Percentiles rank a stretch among this genome's conserved stretches.
Evolutionary conservation across 225 moss, liverwort and hornwort genomes (phyloP).

Genomic region (Bryoerythrophyllum caledonicum): DNA sequence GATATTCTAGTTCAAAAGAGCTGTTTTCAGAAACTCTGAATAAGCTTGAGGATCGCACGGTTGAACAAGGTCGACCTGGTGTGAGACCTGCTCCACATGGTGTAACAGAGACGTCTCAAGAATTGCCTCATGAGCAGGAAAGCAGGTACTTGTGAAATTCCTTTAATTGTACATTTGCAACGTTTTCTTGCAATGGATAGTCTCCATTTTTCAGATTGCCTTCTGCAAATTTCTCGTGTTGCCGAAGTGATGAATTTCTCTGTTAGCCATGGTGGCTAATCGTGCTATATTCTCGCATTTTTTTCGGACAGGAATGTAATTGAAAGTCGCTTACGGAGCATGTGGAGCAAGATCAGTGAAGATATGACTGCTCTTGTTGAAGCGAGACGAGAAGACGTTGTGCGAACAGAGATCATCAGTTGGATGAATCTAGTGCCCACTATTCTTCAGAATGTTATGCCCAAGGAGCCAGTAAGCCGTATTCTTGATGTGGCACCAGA

Average conservation of each 20-base stretch:
- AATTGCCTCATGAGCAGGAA: slow-evolving; percentile 15
- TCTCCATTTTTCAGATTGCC: neutral
- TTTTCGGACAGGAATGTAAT: slow-evolving; percentile 47
- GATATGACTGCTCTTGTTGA: slow-evolving; percentile 79
- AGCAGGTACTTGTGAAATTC: slow-evolving; percentile 33
- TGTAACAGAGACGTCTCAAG: neutral
- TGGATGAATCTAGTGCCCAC: slow-evolving; percentile 63
- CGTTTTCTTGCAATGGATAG: neutral
- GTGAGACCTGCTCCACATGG: slow-evolving; percentile 14
- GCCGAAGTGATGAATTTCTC: neutral
- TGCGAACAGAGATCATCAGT: slow-evolving; percentile 43
- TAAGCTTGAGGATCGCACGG: slow-evolving; percentile 9
- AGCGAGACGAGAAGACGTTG: slow-evolving; percentile 41
- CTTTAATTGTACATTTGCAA: neutral
- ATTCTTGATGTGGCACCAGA: neutral
- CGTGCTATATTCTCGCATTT: neutral
- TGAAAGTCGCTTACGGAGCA: slow-evolving; percentile 60
- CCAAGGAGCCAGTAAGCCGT: slow-evolving; percentile 13
- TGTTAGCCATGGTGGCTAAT: neutral
- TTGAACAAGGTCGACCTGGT: slow-evolving; percentile 5
- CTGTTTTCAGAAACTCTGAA: slow-evolving; percentile 12
- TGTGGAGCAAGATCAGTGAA: slow-evolving; percentile 76
- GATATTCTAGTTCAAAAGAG: slow-evolving; percentile 11
- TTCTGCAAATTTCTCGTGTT: neutral
- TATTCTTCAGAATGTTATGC: slow-evolving; percentile 45